These are phyloP conservation scores for Cyberlindnera euphorbiae DNA, from an alignment of 805 yeast genomes.

Conservation along the genomic window DNA sequence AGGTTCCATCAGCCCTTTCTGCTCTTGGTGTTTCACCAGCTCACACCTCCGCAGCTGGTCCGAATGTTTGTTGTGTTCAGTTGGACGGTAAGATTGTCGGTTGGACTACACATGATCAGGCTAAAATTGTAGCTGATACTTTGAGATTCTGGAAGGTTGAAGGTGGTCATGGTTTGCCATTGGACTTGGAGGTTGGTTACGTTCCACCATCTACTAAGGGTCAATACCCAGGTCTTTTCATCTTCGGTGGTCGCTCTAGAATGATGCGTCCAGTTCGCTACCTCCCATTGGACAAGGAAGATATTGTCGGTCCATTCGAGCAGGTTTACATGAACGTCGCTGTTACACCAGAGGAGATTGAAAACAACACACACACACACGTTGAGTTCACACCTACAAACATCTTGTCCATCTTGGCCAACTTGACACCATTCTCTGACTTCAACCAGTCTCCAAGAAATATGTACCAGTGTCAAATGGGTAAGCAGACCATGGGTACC, in stretches of 20 bases:
- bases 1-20: conserved; percentile 60
- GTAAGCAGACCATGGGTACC: conserved; percentile 99
- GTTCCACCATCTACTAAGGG: conserved; percentile 96
- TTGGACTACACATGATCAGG: conserved; percentile 90
- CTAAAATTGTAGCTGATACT: conserved; percentile 81
- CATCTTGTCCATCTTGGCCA: conserved; percentile 89
- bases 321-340: conserved; percentile 97
- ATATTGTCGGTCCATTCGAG: conserved; percentile 94
- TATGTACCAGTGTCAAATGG: conserved; percentile 99
- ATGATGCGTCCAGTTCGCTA: conserved; percentile 96
- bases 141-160: conserved; percentile 90
- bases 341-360: conserved; percentile 88
- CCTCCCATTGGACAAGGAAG: conserved; percentile 76
- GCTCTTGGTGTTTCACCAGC: conserved; percentile 80
- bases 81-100: conserved; percentile 90
- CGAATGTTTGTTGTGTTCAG: conserved; percentile 84
- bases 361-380: conserved; percentile 75
- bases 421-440: conserved; percentile 96
- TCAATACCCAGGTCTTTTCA: conserved; percentile 92
- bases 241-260: conserved; percentile 90
- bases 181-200: conserved; percentile 86
- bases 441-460: conserved; percentile 99
- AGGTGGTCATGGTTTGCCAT: conserved; percentile 71
- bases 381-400: conserved; percentile 95
- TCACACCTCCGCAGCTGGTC: conserved; percentile 81